Evolutionary conservation across 1,284 basidiomycete species (phyloP), one percentile per base, ranked within the genome.

Genomic region (Puccinia horiana): DNA sequence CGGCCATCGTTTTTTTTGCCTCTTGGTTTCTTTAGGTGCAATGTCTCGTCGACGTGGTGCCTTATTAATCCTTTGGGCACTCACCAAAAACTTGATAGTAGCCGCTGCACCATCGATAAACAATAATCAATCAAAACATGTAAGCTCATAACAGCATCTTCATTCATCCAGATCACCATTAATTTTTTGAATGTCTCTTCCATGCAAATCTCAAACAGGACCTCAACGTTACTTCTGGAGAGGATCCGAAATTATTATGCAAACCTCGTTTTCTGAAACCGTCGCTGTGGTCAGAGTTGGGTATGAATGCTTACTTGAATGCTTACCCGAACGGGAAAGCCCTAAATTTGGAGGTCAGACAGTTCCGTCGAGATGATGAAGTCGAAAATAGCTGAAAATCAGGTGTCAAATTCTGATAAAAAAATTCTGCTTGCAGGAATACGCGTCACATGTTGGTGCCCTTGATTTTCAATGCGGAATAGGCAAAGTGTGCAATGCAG

Each of bases 401-500:
- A 6, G 42, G 42, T 8, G 18, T 32, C 29, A 61, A 61, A 4
- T 18, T 32, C 69, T 72, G 23, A 49, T 32, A 44, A 72, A 29
- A 65, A 23, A 42, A 23, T 69, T 40, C 0, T 16, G 52, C 23
- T 40, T 54, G 37, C 26, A 81, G 79, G 26, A 81, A 75, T 81
- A 81, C 47, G 79, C 79, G 5, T 11, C 56, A 18, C 69, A 70
- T 12, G 79, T 81, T 44, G 79, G 79, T 23, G 70, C 70, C 26
- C 11, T 56, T 29, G 79, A 81, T 58, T 81, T 81, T 54, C 32
- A 61, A 44, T 81, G 79, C 65, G 79, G 79, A 6, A 74, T 81
- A 61, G 79, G 79, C 52, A 73, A 65, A 73, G 58, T 74, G 35
- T 81, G 79, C 79, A 81, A 61, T 74, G 69, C 79, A 74, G 70